Evolutionary conservation across 345 rosid species (phyloP).

Genomic region (Bruguiera parviflora): DNA sequence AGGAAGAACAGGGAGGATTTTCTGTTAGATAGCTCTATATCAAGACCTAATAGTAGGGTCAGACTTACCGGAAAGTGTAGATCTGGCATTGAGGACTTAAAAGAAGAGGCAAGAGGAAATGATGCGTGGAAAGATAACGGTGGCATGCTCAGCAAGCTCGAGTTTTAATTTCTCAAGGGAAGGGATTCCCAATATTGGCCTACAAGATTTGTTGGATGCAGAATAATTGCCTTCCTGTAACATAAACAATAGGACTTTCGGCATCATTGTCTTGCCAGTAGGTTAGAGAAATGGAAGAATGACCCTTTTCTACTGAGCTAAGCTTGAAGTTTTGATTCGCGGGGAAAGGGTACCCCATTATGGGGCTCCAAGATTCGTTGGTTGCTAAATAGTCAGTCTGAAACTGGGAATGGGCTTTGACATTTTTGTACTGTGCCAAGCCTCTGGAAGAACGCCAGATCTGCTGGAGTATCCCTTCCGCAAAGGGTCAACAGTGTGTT

Average conservation of each 20-base stretch:
- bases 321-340: too few relatives aligned
- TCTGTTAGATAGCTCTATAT: slow-evolving; percentile 25
- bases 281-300: too few relatives aligned
- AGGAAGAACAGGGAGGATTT: slow-evolving; percentile 35
- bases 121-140: slow-evolving; percentile 7
- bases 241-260: too few relatives aligned
- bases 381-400: not conserved
- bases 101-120: slow-evolving; percentile 12
- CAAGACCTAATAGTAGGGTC: slow-evolving; percentile 29
- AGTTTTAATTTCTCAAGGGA: not conserved
- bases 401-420: not conserved
- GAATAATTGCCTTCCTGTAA: not conserved
- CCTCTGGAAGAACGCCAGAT: not conserved
- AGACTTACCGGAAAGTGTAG: slow-evolving; percentile 8
- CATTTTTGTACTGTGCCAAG: not conserved
- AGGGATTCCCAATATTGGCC: not conserved
- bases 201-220: not conserved
- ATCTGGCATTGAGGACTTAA: slow-evolving; percentile 5
- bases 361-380: too few relatives aligned
- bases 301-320: too few relatives aligned
- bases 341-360: too few relatives aligned
- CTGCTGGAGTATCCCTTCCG: not conserved
- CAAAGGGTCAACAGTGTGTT: not conserved
- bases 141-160: slow-evolving; percentile 8
- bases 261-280: too few relatives aligned